A percentile compares a stretch with the other conserved stretches of the same genome.
Conservation (phyloP, 1,284 basidiomycete genomes). For the Porphyrellus sp. region DNA sequence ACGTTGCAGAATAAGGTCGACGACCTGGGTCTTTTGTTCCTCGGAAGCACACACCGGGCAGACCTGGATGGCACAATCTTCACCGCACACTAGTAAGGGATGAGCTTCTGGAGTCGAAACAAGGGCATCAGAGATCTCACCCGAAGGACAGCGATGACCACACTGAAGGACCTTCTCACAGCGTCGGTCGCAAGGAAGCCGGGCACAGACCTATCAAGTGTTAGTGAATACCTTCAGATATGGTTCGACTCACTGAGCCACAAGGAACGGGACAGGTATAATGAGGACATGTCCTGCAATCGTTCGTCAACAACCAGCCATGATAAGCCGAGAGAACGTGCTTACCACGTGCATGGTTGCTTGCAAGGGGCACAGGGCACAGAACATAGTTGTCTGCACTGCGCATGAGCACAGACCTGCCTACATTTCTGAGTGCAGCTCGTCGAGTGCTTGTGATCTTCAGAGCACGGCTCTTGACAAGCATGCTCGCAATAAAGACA, state of each 20-base stretch:
- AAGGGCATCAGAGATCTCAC: constrained; percentile 36
- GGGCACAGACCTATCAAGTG: constrained; percentile 55
- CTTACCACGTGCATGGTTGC: constrained; percentile 57
- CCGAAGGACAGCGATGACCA: constrained; percentile 67
- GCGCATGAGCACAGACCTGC: constrained; percentile 54
- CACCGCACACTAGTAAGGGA: constrained; percentile 57
- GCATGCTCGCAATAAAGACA: constrained; percentile 56
- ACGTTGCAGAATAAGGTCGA: constrained; percentile 57
- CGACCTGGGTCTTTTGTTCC: constrained; percentile 43
- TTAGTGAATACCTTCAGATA: background rate
- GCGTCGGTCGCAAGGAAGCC: constrained; percentile 61
- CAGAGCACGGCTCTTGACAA: constrained; percentile 51
- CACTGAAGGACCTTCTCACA: constrained; percentile 51
- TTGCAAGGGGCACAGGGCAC: constrained; percentile 62
- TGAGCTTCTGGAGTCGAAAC: constrained; percentile 1
- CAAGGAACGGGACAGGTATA: constrained; percentile 61
- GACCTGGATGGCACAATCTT: constrained; percentile 55
- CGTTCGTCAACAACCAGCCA: background rate
- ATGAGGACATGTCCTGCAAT: constrained; percentile 51
- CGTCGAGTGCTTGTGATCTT: constrained; percentile 49
- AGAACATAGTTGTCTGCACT: constrained; percentile 50
- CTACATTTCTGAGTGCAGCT: constrained; percentile 50
- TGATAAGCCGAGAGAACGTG: background rate
- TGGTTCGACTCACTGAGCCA: constrained; percentile 55
- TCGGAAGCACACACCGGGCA: constrained; percentile 52